Evolutionary conservation across 2,329 filamentous ascomycete genomes (phyloP), one percentile per base, ranked within the genome.

Genomic region (Penicillium oxalicum): DNA sequence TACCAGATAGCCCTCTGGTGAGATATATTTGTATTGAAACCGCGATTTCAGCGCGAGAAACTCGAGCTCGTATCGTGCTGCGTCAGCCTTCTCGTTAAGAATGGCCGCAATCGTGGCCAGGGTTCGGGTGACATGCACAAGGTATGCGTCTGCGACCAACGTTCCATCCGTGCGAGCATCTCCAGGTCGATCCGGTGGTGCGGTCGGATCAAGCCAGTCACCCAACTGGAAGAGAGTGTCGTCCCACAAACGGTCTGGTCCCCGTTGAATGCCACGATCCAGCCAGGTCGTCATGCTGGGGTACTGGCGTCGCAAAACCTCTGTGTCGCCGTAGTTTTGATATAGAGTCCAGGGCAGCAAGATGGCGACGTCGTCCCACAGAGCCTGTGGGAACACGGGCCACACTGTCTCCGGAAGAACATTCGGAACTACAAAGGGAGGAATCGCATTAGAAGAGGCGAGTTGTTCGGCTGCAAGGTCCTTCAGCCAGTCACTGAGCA

Each of bases 401-500:
- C 32, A 33, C 26, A 38, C n/a, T 13, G 39, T 43, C 37, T 33
- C 37, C 42, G 9, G 46, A 47, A 51, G 7, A 13, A 61, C 50
- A 40, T 63, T 59, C 5, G 63, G 63, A 4, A 72, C 56, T 4
- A 70, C 54, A 1, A 70, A 61, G 0, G 67, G 62, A 0, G 70
- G 56, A 6, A 66, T 56, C 24, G 48, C 58, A 32, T 59, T 56
- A 2, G 48, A 39, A 3, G 40, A 35, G 29, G 59, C 49, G 6
- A 61, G 45, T 41, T 71, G 68, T 32, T 72, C 72, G 1, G 55
- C 56, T 2, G 62, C 64, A 1, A 79, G 56, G 47, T 81, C 78
- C 44, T 70, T 65, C 24, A 76, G 66, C 79, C 76, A 83, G 44
- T 59, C 68, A 24, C 65, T 57, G 49, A 77, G 74, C 51, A 82